A percentile compares a stretch with the other conserved stretches of the same genome.
Conservation (phyloP, 768 basidiomycete genomes). For the Podaxis sp. region DNA sequence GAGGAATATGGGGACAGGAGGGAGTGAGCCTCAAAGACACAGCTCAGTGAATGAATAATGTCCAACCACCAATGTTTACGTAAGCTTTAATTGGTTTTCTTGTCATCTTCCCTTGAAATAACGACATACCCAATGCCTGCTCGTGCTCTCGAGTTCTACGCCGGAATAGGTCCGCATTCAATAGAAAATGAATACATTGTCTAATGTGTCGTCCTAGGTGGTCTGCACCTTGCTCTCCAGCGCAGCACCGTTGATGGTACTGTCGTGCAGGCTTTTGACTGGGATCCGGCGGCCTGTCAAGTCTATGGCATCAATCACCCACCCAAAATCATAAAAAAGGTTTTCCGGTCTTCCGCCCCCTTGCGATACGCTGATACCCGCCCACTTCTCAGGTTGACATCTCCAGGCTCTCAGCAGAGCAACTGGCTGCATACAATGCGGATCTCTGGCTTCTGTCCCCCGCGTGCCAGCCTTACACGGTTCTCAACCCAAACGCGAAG, state of each 20-base stretch:
- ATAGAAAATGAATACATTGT: neutral
- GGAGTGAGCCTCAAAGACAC: neutral
- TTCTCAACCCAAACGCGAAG: conserved; percentile 69
- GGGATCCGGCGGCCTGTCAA: conserved; percentile 71
- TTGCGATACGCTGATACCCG: neutral
- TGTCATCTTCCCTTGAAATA: neutral
- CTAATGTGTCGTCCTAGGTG: conserved; percentile 40
- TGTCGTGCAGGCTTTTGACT: conserved; percentile 72
- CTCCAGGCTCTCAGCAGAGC: conserved; percentile 42
- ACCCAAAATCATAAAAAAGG: conserved; percentile 43
- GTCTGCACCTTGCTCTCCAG: conserved; percentile 63
- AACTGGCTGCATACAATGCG: conserved; percentile 44
- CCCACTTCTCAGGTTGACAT: conserved; percentile 51
- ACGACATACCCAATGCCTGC: conserved; percentile 19
- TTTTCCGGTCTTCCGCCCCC: conserved; percentile 19
- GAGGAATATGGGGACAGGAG: neutral
- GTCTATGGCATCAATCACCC: conserved; percentile 67
- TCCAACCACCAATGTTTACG: conserved; percentile 6
- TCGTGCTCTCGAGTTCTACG: conserved; percentile 65
- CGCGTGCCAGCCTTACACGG: conserved; percentile 81
- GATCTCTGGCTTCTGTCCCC: conserved; percentile 78
- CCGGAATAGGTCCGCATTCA: conserved; percentile 60
- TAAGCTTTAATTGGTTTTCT: conserved; percentile 7
- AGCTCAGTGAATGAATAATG: conserved; percentile 5
- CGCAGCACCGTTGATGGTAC: conserved; percentile 42